These are phyloP conservation scores for Nemania diffusa DNA, from an alignment of 2,329 filamentous ascomycete genomes.

Conservation along the genomic window DNA sequence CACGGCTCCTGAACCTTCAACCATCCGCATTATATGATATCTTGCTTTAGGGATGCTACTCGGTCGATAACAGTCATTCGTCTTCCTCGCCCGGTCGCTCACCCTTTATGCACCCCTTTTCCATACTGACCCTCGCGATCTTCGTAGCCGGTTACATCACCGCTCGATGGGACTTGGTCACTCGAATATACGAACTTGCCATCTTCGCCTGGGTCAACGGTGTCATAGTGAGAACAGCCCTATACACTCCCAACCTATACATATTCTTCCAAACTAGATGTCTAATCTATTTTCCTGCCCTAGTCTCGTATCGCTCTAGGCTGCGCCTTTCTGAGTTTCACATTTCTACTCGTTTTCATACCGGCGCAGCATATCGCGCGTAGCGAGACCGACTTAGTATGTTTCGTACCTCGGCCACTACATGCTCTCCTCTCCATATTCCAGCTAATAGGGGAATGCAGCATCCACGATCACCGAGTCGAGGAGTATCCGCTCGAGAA, in stretches of 20 bases:
- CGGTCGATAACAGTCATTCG: constrained; percentile 56
- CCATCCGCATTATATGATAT: constrained; percentile 2
- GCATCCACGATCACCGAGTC: constrained; percentile 83
- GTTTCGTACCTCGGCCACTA: constrained; percentile 46
- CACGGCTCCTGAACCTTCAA: constrained; percentile 5
- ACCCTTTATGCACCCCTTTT: constrained; percentile 92
- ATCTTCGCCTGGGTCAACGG: constrained; percentile 99
- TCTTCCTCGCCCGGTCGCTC: constrained; percentile 23
- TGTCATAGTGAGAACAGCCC: constrained; percentile 76
- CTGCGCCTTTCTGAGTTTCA: constrained; percentile 81
- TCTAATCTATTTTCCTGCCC: constrained; percentile 8
- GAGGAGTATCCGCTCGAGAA: constrained; percentile 92
- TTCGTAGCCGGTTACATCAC: constrained; percentile 99
- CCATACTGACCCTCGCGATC: constrained; percentile 92
- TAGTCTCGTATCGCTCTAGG: constrained; percentile 88
- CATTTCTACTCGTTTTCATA: constrained; percentile 86
- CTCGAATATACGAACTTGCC: constrained; percentile 93
- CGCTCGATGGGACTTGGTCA: constrained; percentile 98
- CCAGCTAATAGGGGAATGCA: constrained; percentile 53
- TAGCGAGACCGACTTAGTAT: constrained; percentile 82
- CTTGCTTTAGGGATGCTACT: constrained; percentile 42
- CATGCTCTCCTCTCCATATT: neutral
- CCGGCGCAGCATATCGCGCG: constrained; percentile 86
- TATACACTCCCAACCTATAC: neutral
- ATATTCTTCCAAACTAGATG: neutral